phyloP scores from a whole-genome alignment of 176 grass and related monocot genomes.

The Puya raimondii region DNA sequence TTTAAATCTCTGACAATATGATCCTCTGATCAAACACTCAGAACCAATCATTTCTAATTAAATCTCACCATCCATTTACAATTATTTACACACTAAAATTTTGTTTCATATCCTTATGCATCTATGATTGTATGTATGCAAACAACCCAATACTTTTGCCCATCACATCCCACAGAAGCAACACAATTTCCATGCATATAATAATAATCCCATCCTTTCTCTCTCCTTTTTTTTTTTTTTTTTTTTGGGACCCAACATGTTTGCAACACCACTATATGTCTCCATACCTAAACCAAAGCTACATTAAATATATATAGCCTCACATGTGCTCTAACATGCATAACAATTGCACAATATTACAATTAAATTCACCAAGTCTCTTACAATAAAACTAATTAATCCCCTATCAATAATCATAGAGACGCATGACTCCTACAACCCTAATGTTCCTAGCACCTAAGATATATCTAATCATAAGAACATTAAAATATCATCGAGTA shows the following conservation, averaged over 20 bases:
- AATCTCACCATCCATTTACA: not conserved
- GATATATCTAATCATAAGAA: conserved; percentile 8
- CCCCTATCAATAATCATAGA: conserved; percentile 29
- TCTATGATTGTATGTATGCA: not conserved
- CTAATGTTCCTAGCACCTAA: conserved; percentile 15
- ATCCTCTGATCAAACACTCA: not conserved
- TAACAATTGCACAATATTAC: too few species aligned
- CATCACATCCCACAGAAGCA: not conserved
- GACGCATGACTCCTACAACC: conserved; percentile 35
- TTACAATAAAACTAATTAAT: too few species aligned
- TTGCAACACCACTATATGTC: conserved; percentile 18
- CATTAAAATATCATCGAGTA: conserved; percentile 11
- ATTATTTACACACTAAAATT: not conserved
- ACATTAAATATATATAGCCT: conserved; percentile 8
- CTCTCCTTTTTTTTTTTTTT: conserved; percentile 1
- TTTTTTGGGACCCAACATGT: conserved; percentile 37
- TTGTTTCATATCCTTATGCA: not conserved
- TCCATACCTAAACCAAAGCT: conserved; percentile 8
- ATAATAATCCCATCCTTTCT: not conserved
- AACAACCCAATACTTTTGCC: not conserved
- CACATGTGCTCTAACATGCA: conserved; percentile 13
- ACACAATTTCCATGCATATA: conserved; percentile 8
- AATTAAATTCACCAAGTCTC: too few species aligned
- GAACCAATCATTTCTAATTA: conserved; percentile 1
- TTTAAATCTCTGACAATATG: not conserved